Percentiles rank a stretch among this genome's conserved stretches.
These are phyloP conservation scores for Sechiopsis laciniata DNA, from an alignment of 306 rosid genomes.

Conservation along the genomic window DNA sequence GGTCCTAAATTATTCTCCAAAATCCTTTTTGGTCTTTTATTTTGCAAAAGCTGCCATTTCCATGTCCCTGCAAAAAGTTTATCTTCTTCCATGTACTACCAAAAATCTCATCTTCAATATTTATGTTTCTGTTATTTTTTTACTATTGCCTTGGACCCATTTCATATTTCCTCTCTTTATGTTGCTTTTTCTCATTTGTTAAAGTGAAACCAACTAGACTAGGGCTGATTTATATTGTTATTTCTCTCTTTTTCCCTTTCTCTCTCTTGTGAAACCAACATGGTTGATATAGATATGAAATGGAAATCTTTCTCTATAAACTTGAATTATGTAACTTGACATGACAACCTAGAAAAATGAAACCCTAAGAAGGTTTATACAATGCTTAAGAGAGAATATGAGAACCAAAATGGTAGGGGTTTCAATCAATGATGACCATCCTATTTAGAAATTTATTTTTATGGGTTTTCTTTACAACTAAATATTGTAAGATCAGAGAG, in stretches of 20 bases:
- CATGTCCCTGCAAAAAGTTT: constrained; percentile 7
- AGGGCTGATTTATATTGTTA: no score
- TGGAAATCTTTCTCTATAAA: no score
- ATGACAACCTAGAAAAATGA: background rate
- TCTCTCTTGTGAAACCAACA: background rate
- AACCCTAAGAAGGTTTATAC: no score
- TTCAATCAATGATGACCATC: no score
- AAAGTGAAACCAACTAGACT: no score
- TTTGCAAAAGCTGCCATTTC: background rate
- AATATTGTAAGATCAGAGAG: no score
- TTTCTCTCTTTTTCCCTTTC: background rate
- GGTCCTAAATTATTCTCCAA: constrained; percentile 21
- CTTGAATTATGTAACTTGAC: background rate
- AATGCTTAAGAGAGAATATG: no score
- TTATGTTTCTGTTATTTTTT: background rate
- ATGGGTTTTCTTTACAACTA: no score
- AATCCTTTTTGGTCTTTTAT: constrained; percentile 6
- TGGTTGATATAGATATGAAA: background rate
- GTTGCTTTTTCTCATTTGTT: background rate
- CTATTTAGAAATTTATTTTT: no score
- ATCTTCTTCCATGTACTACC: background rate
- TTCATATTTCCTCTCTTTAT: no score
- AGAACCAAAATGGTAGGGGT: no score
- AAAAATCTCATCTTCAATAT: background rate
- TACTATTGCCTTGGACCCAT: background rate